A percentile compares a stretch with the other conserved stretches of the same genome.
phyloP scores from a whole-genome alignment of 768 basidiomycete genomes.

The Rhodotorula sphaerocarpa region DNA sequence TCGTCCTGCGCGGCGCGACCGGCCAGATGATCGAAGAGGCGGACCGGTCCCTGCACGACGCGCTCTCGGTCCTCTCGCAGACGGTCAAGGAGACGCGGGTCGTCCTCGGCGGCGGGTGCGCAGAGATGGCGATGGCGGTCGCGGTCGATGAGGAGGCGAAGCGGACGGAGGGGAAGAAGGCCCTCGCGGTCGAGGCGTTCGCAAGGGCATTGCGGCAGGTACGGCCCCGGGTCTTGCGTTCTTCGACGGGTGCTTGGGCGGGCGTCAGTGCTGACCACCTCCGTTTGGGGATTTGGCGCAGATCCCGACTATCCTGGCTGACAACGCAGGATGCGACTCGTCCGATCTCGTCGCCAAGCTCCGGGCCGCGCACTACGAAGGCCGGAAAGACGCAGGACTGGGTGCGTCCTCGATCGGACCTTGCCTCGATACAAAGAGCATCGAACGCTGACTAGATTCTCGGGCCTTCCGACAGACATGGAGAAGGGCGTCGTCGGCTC shows the following conservation, averaged over 20 bases:
- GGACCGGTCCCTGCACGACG: constrained; percentile 93
- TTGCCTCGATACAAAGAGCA: too few species aligned
- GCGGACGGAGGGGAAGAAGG: constrained; percentile 84
- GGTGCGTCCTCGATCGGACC: constrained; percentile 55
- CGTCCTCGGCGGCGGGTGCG: constrained; percentile 90
- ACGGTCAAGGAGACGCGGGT: constrained; percentile 94
- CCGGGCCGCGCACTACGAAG: constrained; percentile 88
- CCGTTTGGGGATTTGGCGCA: constrained; percentile 39
- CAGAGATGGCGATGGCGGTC: constrained; percentile 96
- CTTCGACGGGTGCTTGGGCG: too few species aligned
- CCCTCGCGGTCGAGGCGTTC: constrained; percentile 89
- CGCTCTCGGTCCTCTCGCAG: constrained; percentile 91
- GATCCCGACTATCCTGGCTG: constrained; percentile 92
- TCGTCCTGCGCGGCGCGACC: constrained; percentile 92
- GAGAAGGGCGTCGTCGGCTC: constrained; percentile 71
- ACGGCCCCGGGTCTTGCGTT: neutral
- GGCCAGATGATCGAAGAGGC: constrained; percentile 99
- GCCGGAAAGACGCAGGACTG: constrained; percentile 72
- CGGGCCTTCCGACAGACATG: constrained; percentile 79
- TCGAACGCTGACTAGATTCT: neutral
- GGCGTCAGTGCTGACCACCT: neutral
- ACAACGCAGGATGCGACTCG: constrained; percentile 98
- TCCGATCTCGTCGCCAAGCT: constrained; percentile 83
- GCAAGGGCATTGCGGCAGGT: constrained; percentile 68
- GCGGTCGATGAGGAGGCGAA: constrained; percentile 82